Evolutionary conservation across 306 rosid species (phyloP).

Genomic region (Quercus parvula): DNA sequence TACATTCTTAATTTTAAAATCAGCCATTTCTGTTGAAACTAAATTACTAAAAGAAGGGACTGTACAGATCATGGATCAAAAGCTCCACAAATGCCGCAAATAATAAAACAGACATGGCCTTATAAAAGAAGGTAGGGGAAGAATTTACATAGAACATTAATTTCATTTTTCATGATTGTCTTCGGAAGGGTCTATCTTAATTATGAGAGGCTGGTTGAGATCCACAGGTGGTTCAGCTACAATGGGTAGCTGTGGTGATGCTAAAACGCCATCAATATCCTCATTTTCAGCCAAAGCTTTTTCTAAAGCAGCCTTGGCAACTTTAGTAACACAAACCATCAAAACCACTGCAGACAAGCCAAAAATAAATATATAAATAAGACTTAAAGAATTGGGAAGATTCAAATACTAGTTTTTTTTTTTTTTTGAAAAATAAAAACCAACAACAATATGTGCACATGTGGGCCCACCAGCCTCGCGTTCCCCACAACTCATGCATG

Average conservation of each 20-base stretch:
- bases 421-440: background rate
- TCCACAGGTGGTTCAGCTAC: slow-evolving; percentile 42
- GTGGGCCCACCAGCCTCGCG: background rate
- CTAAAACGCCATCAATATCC: slow-evolving; percentile 35
- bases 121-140: slow-evolving; percentile 23
- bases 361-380: background rate
- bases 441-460: background rate
- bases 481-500: background rate
- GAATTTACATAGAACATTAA: slow-evolving; percentile 50
- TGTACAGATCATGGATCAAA: slow-evolving; percentile 33
- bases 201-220: slow-evolving; percentile 71
- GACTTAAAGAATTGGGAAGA: background rate
- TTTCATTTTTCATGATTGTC: slow-evolving; percentile 41
- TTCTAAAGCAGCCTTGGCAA: slow-evolving; percentile 82
- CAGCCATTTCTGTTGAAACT: slow-evolving; percentile 20
- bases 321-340: slow-evolving; percentile 67
- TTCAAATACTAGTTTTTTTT: background rate
- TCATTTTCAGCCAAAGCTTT: slow-evolving; percentile 79
- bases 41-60: slow-evolving; percentile 19
- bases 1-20: slow-evolving; percentile 17
- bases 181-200: slow-evolving; percentile 50
- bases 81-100: slow-evolving; percentile 18
- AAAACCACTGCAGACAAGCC: slow-evolving; percentile 58
- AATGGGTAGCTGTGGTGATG: slow-evolving; percentile 38
- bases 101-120: slow-evolving; percentile 20